A percentile compares a stretch with the other conserved stretches of the same genome.
Conservation (phyloP, 2,329 filamentous ascomycete species). For the Paraconiothyrium sp. region DNA sequence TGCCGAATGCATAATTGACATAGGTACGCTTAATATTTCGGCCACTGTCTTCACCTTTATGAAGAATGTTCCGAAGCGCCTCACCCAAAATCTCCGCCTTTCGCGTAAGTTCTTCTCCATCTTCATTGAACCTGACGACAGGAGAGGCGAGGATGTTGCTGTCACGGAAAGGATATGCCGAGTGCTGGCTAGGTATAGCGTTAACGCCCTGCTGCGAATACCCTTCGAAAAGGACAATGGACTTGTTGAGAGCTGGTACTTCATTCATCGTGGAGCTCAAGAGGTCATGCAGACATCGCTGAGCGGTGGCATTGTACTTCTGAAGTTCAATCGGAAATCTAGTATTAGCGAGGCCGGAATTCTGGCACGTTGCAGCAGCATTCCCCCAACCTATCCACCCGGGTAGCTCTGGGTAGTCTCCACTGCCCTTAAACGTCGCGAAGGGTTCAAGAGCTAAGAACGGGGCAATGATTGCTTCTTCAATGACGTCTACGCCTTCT, state of each 20-base stretch:
- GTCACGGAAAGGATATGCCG: slow-evolving; percentile 3
- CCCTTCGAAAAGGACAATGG: background rate
- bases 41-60: background rate
- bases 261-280: background rate
- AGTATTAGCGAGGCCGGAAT: background rate
- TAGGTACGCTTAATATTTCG: background rate
- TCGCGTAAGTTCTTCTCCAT: background rate
- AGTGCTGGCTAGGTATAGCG: background rate
- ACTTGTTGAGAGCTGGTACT: background rate
- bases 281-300: slow-evolving; percentile 1
- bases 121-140: background rate
- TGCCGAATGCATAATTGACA: slow-evolving; percentile 11
- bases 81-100: background rate
- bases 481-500: slow-evolving; percentile 6
- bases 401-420: slow-evolving; percentile 9
- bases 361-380: background rate
- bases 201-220: slow-evolving; percentile 8
- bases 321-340: slow-evolving; percentile 8
- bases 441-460: slow-evolving; percentile 6
- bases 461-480: background rate
- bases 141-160: slow-evolving; percentile 1
- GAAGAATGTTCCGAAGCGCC: background rate
- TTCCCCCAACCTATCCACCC: slow-evolving; percentile 8
- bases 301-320: background rate
- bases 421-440: background rate